Evolutionary conservation across 2,329 filamentous ascomycete genomes (phyloP).

Genomic region (Keithomyces neogunnii): DNA sequence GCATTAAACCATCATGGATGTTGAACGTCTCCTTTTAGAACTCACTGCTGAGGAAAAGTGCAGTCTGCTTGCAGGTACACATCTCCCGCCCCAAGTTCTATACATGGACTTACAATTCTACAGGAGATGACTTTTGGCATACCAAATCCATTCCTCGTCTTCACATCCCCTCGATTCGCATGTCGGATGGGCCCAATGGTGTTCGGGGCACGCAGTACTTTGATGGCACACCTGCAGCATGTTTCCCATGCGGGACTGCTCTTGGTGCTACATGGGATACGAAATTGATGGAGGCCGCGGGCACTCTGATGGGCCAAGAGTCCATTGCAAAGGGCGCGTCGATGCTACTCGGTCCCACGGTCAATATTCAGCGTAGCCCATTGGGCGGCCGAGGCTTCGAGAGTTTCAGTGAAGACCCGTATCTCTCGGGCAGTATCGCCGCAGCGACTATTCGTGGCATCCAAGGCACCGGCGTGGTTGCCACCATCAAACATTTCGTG

Average conservation of each 20-base stretch:
- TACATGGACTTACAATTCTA: not conserved
- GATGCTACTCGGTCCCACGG: constrained; percentile 51
- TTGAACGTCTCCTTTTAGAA: constrained; percentile 45
- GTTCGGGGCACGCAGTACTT: constrained; percentile 62
- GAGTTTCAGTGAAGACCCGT: constrained; percentile 49
- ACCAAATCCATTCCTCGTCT: constrained; percentile 52
- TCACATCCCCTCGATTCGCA: constrained; percentile 54
- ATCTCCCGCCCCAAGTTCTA: not conserved
- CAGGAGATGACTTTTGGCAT: constrained; percentile 62
- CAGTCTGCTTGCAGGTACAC: constrained; percentile 40
- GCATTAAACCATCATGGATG: constrained; percentile 31
- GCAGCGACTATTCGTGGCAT: constrained; percentile 46
- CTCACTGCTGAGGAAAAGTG: constrained; percentile 44
- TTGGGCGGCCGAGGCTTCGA: constrained; percentile 53
- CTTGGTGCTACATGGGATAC: constrained; percentile 51
- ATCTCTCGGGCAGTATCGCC: constrained; percentile 47
- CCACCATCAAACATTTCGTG: constrained; percentile 53
- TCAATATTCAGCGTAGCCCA: constrained; percentile 54
- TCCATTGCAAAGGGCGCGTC: constrained; percentile 49
- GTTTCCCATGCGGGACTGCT: constrained; percentile 50
- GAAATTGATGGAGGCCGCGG: constrained; percentile 41
- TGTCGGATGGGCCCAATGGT: constrained; percentile 63
- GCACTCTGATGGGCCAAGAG: constrained; percentile 43
- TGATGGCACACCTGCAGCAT: constrained; percentile 51
- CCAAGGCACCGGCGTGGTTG: constrained; percentile 46